Conservation (phyloP, 139 green algal genomes). For the Chlamydomonas applanata region DNA sequence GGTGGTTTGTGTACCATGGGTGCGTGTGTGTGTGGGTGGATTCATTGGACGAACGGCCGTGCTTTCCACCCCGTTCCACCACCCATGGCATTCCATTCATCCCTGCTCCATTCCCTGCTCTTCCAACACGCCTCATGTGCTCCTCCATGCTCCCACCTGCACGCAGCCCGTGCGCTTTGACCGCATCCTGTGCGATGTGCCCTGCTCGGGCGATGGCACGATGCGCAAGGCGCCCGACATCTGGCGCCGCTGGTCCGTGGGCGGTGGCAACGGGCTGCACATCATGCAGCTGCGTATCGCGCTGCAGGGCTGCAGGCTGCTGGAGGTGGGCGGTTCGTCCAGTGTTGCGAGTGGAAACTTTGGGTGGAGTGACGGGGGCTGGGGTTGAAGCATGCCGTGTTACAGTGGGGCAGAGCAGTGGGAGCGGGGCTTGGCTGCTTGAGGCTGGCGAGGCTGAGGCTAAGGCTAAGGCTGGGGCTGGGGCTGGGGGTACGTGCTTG, state of each 20-base stretch:
- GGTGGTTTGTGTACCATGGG: neutral
- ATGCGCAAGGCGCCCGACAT: constrained; percentile 97
- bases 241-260: constrained; percentile 82
- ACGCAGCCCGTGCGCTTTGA: constrained; percentile 62
- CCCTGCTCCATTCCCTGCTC: too few relatives aligned
- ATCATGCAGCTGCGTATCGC: constrained; percentile 88
- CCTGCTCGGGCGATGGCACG: constrained; percentile 96
- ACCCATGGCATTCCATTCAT: too few relatives aligned
- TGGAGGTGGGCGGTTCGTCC: constrained; percentile 63
- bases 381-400: too few relatives aligned
- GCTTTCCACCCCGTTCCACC: too few relatives aligned
- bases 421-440: too few relatives aligned
- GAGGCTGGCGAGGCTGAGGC: too few relatives aligned
- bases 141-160: neutral
- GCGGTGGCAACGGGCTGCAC: constrained; percentile 89
- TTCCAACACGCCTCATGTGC: neutral
- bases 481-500: too few relatives aligned
- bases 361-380: too few relatives aligned
- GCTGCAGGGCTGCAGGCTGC: constrained; percentile 73
- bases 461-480: too few relatives aligned
- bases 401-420: too few relatives aligned
- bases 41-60: too few relatives aligned
- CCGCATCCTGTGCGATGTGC: constrained; percentile 95
- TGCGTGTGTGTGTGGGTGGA: neutral
- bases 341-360: too few relatives aligned